phyloP scores from a whole-genome alignment of 305 asterid genomes.

The Rubia occidens region DNA sequence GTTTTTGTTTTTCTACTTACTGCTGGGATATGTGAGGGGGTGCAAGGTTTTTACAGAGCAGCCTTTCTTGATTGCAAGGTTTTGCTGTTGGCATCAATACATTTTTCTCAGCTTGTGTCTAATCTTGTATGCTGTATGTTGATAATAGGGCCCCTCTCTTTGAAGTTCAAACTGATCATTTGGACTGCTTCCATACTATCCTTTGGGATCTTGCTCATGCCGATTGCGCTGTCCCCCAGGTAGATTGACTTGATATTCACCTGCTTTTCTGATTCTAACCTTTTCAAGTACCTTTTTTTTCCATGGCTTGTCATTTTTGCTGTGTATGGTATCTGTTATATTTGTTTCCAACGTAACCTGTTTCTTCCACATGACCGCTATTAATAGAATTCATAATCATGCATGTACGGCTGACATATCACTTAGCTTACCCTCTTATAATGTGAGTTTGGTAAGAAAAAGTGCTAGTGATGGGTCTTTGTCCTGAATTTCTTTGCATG shows the following conservation, averaged over 20 bases:
- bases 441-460: neutral
- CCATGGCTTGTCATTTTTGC: neutral
- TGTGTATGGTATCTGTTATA: neutral
- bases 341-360: neutral
- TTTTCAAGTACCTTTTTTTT: neutral
- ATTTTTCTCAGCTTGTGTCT: neutral
- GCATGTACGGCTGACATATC: neutral
- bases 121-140: slow-evolving; percentile 16
- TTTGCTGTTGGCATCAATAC: no score
- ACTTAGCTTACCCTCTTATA: neutral
- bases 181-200: slow-evolving; percentile 72
- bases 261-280: neutral
- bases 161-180: slow-evolving; percentile 79
- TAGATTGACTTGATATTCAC: slow-evolving; percentile 15
- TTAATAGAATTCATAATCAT: neutral
- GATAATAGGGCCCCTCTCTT: slow-evolving; percentile 56
- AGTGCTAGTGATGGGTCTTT: neutral
- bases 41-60: neutral
- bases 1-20: neutral
- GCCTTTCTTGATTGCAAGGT: neutral
- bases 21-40: no score
- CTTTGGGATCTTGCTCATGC: slow-evolving; percentile 85
- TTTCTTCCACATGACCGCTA: neutral
- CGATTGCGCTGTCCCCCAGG: slow-evolving; percentile 93
- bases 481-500: neutral